Evolutionary conservation across 345 rosid species (phyloP), one percentile per base, ranked within the genome.

Genomic region (Eucalyptus brandiana): DNA sequence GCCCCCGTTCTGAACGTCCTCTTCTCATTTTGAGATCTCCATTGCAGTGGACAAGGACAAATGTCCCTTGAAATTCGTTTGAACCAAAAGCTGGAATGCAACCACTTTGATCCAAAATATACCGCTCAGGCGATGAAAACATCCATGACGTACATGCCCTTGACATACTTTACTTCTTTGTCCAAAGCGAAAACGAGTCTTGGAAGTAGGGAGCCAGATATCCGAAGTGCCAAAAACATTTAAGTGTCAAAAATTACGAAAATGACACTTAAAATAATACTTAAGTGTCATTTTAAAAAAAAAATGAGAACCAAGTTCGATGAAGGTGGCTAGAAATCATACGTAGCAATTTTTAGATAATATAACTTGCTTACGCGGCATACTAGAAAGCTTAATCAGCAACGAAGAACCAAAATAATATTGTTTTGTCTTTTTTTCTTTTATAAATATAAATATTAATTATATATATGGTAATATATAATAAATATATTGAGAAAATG

Each of bases 141-240:
- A 34, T 72, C 44, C 81, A 72, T 10, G 81, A 1, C 19, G 44
- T 23, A 5, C 44, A 34, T 19, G 45, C 14, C 69, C 34, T 30
- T 6, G 34, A 62, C 34, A 30, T 30, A 4, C 72, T 62, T 13
- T 11, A 62, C 69, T 62, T 62, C 0, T 62, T 62, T 62, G 72
- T 62, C 72, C 72, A 62, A 30, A 62, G 72, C 1, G 18, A 28
- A 62, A 12, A 62, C 34, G 34, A 60, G 69, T 2, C 32, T 60
- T 14, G 54, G 23, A 51, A 51, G 4, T 51, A 18, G 0, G 9
- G 23, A 51, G 54, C 4, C 1, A 9, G 0, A 17, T 51, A 51
- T 51, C 2, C 1, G 0, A 2, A 18, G 4, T 18, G 23, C 18
- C 54, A 51, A 51, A 6, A 51, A 51, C 0, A 51, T 51, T 51